These are phyloP conservation scores for Biscutella laevigata DNA, from an alignment of 441 rosid genomes.

Conservation along the genomic window DNA sequence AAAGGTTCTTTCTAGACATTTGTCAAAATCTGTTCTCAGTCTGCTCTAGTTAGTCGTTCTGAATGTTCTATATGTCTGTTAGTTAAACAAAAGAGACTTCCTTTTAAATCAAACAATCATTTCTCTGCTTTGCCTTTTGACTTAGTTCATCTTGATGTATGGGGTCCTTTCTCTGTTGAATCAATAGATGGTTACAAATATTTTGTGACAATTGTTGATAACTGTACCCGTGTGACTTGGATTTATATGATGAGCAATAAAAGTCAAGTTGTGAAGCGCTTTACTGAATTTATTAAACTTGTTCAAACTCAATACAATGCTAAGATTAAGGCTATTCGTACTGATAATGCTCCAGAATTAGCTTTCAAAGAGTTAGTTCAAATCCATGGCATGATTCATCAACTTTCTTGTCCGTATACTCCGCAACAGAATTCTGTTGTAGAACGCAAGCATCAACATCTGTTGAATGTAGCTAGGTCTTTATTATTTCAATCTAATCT, in stretches of 20 bases:
- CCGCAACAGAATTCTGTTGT: too few species aligned
- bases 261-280: not conserved
- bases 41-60: not conserved
- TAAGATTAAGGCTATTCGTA: not conserved
- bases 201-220: not conserved
- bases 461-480: too few species aligned
- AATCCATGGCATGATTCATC: not conserved
- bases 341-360: not conserved
- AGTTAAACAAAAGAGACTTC: not conserved
- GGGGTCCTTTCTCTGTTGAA: not conserved
- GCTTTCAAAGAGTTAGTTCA: not conserved
- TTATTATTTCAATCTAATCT: too few species aligned
- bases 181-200: not conserved
- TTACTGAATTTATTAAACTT: not conserved
- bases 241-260: not conserved
- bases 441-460: too few species aligned
- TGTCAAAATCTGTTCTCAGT: not conserved
- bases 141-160: not conserved
- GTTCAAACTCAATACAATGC: not conserved
- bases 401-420: too few species aligned
- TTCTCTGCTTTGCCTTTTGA: not conserved
- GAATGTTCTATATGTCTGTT: not conserved
- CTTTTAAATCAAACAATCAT: not conserved
- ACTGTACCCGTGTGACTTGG: not conserved
- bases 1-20: not conserved